These are phyloP conservation scores for Aspergillus fijiensis DNA, from an alignment of 2,329 filamentous ascomycete genomes.

Conservation along the genomic window DNA sequence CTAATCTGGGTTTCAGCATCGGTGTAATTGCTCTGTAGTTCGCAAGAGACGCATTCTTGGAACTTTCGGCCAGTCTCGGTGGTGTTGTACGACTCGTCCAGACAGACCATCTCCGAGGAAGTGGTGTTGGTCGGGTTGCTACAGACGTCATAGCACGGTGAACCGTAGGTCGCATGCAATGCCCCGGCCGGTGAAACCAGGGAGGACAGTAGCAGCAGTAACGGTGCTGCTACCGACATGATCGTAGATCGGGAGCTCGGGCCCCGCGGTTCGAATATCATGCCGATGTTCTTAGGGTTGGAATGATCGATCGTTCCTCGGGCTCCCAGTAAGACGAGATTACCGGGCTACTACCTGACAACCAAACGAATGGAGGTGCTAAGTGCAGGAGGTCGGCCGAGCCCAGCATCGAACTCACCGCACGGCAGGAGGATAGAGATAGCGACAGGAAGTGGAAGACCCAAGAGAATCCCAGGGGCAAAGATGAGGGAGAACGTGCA, in stretches of 20 bases:
- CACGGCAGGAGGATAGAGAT: not conserved
- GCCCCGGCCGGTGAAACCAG: slow-evolving; percentile 25
- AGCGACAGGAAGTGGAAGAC: not conserved
- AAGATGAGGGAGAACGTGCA: not conserved
- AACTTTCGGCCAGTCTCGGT: slow-evolving; percentile 38
- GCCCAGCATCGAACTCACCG: slow-evolving; percentile 4
- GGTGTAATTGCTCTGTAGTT: slow-evolving; percentile 41
- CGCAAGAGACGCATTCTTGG: slow-evolving; percentile 43
- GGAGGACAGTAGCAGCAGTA: slow-evolving; percentile 19
- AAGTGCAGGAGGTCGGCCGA: slow-evolving; percentile 1
- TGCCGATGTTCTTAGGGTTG: not conserved
- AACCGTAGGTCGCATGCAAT: slow-evolving; percentile 36
- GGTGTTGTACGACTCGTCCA: slow-evolving; percentile 38
- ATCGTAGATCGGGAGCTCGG: slow-evolving; percentile 13
- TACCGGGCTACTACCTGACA: not conserved
- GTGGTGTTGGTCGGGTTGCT: slow-evolving; percentile 38
- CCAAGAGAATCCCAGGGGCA: not conserved
- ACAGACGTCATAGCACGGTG: slow-evolving; percentile 40
- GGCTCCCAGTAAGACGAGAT: not conserved
- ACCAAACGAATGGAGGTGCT: not conserved
- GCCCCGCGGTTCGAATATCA: slow-evolving; percentile 24
- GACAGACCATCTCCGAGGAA: slow-evolving; percentile 42
- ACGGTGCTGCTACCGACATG: slow-evolving; percentile 13
- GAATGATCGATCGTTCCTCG: not conserved
- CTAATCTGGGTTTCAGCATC: slow-evolving; percentile 37